phyloP scores from a whole-genome alignment of 2,329 filamentous ascomycete genomes.

The Fusarium palustre region DNA sequence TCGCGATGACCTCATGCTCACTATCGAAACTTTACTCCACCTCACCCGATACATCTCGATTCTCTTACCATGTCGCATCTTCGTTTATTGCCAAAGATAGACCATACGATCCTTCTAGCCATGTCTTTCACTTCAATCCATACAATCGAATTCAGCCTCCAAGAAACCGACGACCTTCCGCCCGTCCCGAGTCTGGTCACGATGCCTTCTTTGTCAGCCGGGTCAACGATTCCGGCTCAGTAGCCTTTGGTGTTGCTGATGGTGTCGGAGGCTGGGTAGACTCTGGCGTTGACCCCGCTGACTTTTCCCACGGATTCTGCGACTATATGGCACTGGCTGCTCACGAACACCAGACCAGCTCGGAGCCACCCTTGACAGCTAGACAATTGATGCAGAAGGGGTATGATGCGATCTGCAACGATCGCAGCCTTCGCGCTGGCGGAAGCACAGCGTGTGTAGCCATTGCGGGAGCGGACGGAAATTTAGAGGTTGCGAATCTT shows the following conservation, averaged over 20 bases:
- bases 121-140: constrained; percentile 79
- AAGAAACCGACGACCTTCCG: constrained; percentile 49
- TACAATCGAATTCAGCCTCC: constrained; percentile 68
- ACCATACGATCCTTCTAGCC: constrained; percentile 73
- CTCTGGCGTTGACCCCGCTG: constrained; percentile 90
- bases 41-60: constrained; percentile 50
- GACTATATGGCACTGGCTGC: constrained; percentile 89
- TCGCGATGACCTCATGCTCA: constrained; percentile 34
- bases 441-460: constrained; percentile 95
- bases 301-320: constrained; percentile 95
- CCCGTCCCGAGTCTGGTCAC: constrained; percentile 83
- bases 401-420: constrained; percentile 83
- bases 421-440: constrained; percentile 79
- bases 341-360: constrained; percentile 63
- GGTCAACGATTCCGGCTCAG: constrained; percentile 75
- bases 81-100: constrained; percentile 80
- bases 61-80: constrained; percentile 78
- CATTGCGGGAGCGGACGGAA: constrained; percentile 77
- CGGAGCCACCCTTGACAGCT: constrained; percentile 64
- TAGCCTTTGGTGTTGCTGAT: constrained; percentile 91
- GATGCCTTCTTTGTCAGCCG: constrained; percentile 95
- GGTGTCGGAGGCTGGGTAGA: constrained; percentile 96
- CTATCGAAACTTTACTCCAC: constrained; percentile 44
- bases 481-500: constrained; percentile 88
- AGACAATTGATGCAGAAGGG: constrained; percentile 81